Evolutionary conservation across 148 eudicot genomes (phyloP).

Genomic region (Rhododendron ovatum): DNA sequence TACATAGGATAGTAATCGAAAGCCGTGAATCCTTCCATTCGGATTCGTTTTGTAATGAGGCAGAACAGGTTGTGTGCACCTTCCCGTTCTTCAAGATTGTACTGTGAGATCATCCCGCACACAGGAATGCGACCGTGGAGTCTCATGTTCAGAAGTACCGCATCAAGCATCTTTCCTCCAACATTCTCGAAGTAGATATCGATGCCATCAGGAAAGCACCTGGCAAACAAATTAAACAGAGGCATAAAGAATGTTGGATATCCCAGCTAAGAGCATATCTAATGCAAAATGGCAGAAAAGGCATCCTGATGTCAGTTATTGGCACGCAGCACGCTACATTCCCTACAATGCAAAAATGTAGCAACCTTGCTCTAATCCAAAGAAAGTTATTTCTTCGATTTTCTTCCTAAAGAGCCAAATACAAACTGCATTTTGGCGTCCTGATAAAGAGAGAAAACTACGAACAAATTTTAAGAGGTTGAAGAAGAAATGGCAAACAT

Average conservation of each 20-base stretch:
- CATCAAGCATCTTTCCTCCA: not conserved
- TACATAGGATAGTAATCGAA: not conserved
- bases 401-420: not conserved
- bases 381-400: not conserved
- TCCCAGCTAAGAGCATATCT: not conserved
- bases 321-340: too few species aligned
- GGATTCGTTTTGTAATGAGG: not conserved
- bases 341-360: too few species aligned
- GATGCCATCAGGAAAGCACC: not conserved
- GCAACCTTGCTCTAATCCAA: not conserved
- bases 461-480: too few species aligned
- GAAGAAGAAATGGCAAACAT: too few species aligned
- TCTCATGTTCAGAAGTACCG: not conserved
- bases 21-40: not conserved
- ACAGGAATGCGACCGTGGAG: not conserved
- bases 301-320: not conserved
- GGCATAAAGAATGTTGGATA: not conserved
- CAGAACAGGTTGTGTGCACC: not conserved
- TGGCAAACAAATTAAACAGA: not conserved
- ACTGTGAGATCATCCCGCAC: not conserved
- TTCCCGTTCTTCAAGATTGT: not conserved
- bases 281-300: not conserved
- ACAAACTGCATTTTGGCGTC: not conserved
- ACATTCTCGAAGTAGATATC: slow-evolving; percentile 1
- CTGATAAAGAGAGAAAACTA: not conserved